phyloP scores from a whole-genome alignment of 1,284 basidiomycete genomes.

The Fistulina hepatica region DNA sequence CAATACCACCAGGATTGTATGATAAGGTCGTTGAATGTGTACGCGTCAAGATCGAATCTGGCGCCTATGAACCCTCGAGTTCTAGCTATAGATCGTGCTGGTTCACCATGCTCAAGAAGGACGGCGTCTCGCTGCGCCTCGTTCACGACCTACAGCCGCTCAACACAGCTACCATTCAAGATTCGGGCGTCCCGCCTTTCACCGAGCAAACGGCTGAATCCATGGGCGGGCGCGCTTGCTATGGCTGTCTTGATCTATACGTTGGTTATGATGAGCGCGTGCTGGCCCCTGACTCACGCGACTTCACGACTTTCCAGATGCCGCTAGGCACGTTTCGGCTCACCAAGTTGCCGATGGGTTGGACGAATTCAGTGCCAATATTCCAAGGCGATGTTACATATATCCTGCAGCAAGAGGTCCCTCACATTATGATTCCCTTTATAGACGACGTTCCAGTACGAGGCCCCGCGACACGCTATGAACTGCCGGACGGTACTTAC shows the following conservation, averaged over 20 bases:
- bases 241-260: slow-evolving; percentile 19
- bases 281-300: slow-evolving; percentile 14
- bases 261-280: slow-evolving; percentile 19
- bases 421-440: slow-evolving; percentile 15
- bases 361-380: slow-evolving; percentile 22
- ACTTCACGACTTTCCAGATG: slow-evolving; percentile 22
- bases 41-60: slow-evolving; percentile 10
- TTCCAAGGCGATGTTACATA: slow-evolving; percentile 21
- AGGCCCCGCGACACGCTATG: slow-evolving; percentile 17
- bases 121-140: slow-evolving; percentile 16
- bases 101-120: slow-evolving; percentile 18
- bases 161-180: slow-evolving; percentile 12
- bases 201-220: slow-evolving; percentile 6
- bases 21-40: slow-evolving; percentile 19
- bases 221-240: slow-evolving; percentile 16
- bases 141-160: slow-evolving; percentile 16
- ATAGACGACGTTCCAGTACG: slow-evolving; percentile 20
- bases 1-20: slow-evolving; percentile 11
- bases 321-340: slow-evolving; percentile 18
- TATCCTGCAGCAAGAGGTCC: slow-evolving; percentile 21
- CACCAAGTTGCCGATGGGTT: slow-evolving; percentile 22
- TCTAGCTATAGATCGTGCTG: slow-evolving; percentile 9
- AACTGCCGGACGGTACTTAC: slow-evolving; percentile 10
- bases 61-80: slow-evolving; percentile 10
- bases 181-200: slow-evolving; percentile 11